phyloP scores from a whole-genome alignment of 2,329 filamentous ascomycete genomes.

The Pseudogymnoascus sp. region DNA sequence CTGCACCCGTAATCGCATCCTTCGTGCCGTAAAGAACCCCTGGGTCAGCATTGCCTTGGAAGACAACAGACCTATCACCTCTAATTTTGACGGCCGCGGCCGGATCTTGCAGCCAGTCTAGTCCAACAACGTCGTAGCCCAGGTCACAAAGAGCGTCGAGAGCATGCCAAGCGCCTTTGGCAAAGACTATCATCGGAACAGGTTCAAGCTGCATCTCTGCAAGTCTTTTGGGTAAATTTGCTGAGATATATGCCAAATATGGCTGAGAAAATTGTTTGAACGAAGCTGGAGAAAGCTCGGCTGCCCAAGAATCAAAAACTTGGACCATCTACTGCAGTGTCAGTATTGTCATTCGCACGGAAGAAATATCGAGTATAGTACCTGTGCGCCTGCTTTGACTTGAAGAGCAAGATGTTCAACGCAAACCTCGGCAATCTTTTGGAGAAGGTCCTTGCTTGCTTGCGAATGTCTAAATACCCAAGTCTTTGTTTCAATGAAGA shows the following conservation, averaged over 20 bases:
- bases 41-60: slow-evolving; percentile 95
- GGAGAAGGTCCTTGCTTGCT: slow-evolving; percentile 71
- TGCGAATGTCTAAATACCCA: slow-evolving; percentile 90
- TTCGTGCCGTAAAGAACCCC: slow-evolving; percentile 83
- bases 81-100: slow-evolving; percentile 75
- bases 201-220: slow-evolving; percentile 65
- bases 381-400: slow-evolving; percentile 87
- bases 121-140: slow-evolving; percentile 86
- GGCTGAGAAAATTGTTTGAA: slow-evolving; percentile 84
- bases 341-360: background rate
- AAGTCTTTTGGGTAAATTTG: slow-evolving; percentile 68
- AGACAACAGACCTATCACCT: slow-evolving; percentile 62
- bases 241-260: slow-evolving; percentile 76
- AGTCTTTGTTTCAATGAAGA: slow-evolving; percentile 90
- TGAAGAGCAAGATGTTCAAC: slow-evolving; percentile 91
- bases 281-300: slow-evolving; percentile 75
- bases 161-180: slow-evolving; percentile 95
- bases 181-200: slow-evolving; percentile 96
- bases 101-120: slow-evolving; percentile 93
- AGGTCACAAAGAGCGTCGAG: slow-evolving; percentile 79
- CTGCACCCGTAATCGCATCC: slow-evolving; percentile 71
- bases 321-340: slow-evolving; percentile 60
- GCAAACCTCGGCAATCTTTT: slow-evolving; percentile 90
- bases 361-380: slow-evolving; percentile 28
- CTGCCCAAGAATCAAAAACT: slow-evolving; percentile 98